phyloP scores from a whole-genome alignment of 192 early-diverging fungal genomes.

The Borealophlyctis nickersoniae region DNA sequence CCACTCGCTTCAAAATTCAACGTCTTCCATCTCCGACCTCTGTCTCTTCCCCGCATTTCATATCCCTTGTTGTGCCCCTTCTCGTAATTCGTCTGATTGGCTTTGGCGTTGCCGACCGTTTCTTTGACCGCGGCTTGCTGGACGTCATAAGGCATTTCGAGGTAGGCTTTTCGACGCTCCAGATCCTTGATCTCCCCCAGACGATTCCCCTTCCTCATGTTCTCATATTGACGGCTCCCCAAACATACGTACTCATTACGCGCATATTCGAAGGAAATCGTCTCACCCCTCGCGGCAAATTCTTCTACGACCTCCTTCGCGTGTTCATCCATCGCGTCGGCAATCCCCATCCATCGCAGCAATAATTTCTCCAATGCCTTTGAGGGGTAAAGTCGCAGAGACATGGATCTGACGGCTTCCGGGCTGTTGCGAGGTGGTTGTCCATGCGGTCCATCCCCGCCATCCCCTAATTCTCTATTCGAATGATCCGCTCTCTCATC shows the following conservation, averaged over 20 bases:
- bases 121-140: slow-evolving; percentile 11
- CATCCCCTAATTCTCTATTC: background rate
- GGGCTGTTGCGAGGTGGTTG: no score
- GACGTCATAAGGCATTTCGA: slow-evolving; percentile 11
- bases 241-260: slow-evolving; percentile 12
- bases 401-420: background rate
- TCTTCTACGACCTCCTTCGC: background rate
- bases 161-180: background rate
- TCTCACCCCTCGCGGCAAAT: slow-evolving; percentile 3
- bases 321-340: background rate
- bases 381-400: background rate
- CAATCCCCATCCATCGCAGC: background rate
- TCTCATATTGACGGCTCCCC: background rate
- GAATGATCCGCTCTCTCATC: no score
- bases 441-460: no score
- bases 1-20: slow-evolving; percentile 7
- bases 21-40: slow-evolving; percentile 12
- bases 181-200: no score
- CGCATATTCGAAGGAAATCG: background rate
- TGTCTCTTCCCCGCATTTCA: slow-evolving; percentile 2
- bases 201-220: background rate
- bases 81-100: slow-evolving; percentile 7
- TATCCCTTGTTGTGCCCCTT: slow-evolving; percentile 15
- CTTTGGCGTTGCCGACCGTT: background rate
- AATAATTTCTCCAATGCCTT: background rate